Evolutionary conservation across 2,329 filamentous ascomycete species (phyloP).

Genomic region (Colletotrichum trifolii): DNA sequence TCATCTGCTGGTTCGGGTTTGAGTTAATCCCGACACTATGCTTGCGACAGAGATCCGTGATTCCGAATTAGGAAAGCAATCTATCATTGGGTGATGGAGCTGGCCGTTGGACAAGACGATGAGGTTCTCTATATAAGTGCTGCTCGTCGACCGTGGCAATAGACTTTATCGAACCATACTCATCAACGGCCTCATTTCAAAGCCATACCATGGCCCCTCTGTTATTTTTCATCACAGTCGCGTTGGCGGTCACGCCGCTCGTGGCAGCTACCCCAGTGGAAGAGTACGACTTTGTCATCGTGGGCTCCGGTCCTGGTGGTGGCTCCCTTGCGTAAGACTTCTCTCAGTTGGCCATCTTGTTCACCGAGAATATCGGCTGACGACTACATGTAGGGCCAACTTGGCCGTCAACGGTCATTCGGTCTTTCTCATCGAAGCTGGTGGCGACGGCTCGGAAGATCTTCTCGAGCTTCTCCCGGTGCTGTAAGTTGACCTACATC

Average conservation of each 20-base stretch:
- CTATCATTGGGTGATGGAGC: too few species aligned
- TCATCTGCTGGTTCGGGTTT: too few species aligned
- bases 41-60: too few species aligned
- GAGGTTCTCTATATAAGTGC: too few species aligned
- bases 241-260: background rate
- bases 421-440: conserved; percentile 38
- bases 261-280: background rate
- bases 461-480: conserved; percentile 42
- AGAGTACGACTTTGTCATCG: conserved; percentile 15
- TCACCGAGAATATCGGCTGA: background rate
- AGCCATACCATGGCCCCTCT: too few species aligned
- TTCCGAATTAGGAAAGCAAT: too few species aligned
- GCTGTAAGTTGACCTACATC: conserved; percentile 7
- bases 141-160: too few species aligned
- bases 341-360: background rate
- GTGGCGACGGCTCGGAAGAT: conserved; percentile 41
- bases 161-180: too few species aligned
- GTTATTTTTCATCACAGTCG: too few species aligned
- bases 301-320: conserved; percentile 21
- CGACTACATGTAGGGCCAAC: conserved; percentile 1
- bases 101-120: too few species aligned
- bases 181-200: too few species aligned
- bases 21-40: too few species aligned
- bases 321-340: conserved; percentile 4
- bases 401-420: conserved; percentile 7